Percentiles rank a stretch among this genome's conserved stretches.
These are phyloP conservation scores for Phaffomyces opuntiae DNA, from an alignment of 805 yeast genomes.

Conservation along the genomic window DNA sequence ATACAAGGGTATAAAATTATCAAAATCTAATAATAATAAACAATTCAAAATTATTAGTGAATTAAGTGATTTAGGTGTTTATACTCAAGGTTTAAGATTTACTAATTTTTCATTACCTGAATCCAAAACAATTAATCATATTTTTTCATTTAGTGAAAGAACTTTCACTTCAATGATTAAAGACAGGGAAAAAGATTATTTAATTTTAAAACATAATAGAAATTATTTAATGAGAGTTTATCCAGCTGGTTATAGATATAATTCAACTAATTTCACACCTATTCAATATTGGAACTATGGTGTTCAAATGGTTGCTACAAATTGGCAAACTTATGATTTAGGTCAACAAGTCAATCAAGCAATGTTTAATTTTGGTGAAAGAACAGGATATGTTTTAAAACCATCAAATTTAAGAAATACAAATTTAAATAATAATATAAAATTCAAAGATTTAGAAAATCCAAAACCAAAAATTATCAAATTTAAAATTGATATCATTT, in stretches of 20 bases:
- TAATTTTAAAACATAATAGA: slow-evolving; percentile 72
- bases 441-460: slow-evolving; percentile 13
- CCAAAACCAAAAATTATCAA: slow-evolving; percentile 8
- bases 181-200: slow-evolving; percentile 45
- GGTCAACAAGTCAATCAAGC: slow-evolving; percentile 89
- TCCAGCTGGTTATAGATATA: slow-evolving; percentile 73
- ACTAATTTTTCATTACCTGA: slow-evolving; percentile 81
- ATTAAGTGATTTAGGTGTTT: slow-evolving; percentile 59
- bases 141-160: slow-evolving; percentile 83
- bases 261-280: slow-evolving; percentile 79
- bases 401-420: slow-evolving; percentile 39
- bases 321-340: slow-evolving; percentile 89
- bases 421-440: slow-evolving; percentile 14
- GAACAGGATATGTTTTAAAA: slow-evolving; percentile 73
- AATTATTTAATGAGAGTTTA: slow-evolving; percentile 74
- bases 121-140: slow-evolving; percentile 72
- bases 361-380: slow-evolving; percentile 54
- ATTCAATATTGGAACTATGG: slow-evolving; percentile 77
- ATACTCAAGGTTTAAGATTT: slow-evolving; percentile 60
- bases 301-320: slow-evolving; percentile 90
- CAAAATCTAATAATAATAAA: slow-evolving; percentile 5
- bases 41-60: slow-evolving; percentile 29
- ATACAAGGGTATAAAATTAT: slow-evolving; percentile 2
- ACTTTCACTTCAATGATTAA: slow-evolving; percentile 54
- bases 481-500: slow-evolving; percentile 44